phyloP scores from a whole-genome alignment of 169 alveolate genomes.

The Eimeria necatrix region DNA sequence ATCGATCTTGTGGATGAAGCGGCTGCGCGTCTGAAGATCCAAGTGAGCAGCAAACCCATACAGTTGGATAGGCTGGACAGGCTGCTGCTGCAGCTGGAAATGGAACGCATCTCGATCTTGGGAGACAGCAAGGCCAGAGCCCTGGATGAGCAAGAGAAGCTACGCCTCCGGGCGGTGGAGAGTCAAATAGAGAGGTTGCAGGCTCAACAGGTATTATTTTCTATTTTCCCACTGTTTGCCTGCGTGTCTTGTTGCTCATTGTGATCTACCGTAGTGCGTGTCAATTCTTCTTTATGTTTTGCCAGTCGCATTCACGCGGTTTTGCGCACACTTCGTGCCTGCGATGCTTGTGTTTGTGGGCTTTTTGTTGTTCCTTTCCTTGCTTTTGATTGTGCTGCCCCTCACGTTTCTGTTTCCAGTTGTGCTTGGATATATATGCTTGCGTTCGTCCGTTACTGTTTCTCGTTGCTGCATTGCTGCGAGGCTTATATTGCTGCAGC shows the following conservation, averaged over 20 bases:
- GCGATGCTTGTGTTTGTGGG: no score
- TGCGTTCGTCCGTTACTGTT: constrained; percentile 76
- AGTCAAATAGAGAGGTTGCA: constrained; percentile 75
- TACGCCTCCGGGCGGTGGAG: constrained; percentile 68
- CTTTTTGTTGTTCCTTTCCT: no score
- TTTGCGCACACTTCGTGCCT: no score
- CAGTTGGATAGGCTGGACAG: constrained; percentile 90
- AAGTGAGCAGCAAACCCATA: constrained; percentile 89
- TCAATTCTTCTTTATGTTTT: no score
- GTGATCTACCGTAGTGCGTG: no score
- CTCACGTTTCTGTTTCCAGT: no score
- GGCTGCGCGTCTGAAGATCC: constrained; percentile 91
- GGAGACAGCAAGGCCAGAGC: constrained; percentile 80
- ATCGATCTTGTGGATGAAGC: constrained; percentile 93
- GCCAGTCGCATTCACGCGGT: no score
- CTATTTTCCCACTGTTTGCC: no score
- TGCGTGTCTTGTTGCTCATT: neutral
- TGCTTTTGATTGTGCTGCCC: no score
- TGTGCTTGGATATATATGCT: no score
- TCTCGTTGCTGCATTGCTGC: neutral
- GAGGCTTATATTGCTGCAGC: neutral
- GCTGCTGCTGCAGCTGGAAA: constrained; percentile 89
- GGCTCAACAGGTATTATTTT: constrained; percentile 34
- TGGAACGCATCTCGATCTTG: constrained; percentile 89
- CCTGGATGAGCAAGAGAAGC: constrained; percentile 74